Evolutionary conservation across 352 stramenopile genomes (phyloP), one percentile per base, ranked within the genome.

Genomic region (Pythium brassicae): DNA sequence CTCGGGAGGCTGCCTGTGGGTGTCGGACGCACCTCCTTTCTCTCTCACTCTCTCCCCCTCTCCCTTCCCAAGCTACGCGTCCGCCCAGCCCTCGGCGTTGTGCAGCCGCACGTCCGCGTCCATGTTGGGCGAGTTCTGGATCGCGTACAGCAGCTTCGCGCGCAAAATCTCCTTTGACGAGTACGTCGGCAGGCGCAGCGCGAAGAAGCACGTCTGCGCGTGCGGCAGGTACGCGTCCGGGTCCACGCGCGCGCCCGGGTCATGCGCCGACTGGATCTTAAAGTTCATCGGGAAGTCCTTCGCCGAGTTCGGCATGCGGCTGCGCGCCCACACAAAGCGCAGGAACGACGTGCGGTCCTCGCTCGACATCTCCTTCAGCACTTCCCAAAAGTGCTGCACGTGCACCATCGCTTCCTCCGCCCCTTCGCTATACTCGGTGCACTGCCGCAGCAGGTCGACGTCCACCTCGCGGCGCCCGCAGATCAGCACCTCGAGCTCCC

Each of bases 171-270:
- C 87, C 62, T 96, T 89, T 29, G 72, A 92, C 46, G 88, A 95
- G 71, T 99, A 99, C 50, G 86, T 71, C 22, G 97, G 97, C 26
- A 99, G 72, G 0, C 89, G 92, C 50, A 99, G 72, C 17, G 92
- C 95, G 68, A 99, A 99, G 79, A 99, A 99, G 68, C 97, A 99
- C 10, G 97, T 99, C 62, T 98, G 97, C n/a, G 97, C 96, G 65
- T 98, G 96, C 42, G 97, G 97, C 40, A 99, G 70, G 61, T 98
- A 98, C 55, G 89, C 71, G 60, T 98, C 89, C 1, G 87, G 84
- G 11, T 92, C 69, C 19, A 72, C 69, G 35, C 78, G 74, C 27
- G 82, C 72, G n/a, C 85, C 83, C 3, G 83, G 78, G 60, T 94
- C 86, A 60, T 94, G 83, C 7, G 86, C 83, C 19, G 86, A 74